These are phyloP conservation scores for Xylaria curta DNA, from an alignment of 495 filamentous ascomycete species.

Conservation along the genomic window DNA sequence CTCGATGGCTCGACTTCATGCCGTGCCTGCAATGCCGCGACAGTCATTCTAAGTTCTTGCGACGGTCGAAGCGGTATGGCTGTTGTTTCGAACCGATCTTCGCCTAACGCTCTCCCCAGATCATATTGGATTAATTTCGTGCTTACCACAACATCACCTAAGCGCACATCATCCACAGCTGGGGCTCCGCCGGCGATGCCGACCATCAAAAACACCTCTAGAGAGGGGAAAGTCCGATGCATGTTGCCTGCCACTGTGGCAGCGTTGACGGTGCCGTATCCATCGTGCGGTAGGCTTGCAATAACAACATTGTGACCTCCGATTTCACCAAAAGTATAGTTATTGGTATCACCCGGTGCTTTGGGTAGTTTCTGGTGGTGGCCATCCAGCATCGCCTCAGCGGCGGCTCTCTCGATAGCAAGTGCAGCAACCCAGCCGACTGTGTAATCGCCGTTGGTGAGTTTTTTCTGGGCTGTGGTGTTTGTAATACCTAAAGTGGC, in stretches of 20 bases:
- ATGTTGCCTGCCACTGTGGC: conserved; percentile 46
- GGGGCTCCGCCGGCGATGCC: conserved; percentile 53
- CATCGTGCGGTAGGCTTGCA: conserved; percentile 47
- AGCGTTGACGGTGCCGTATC: conserved; percentile 42
- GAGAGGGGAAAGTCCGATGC: conserved; percentile 40
- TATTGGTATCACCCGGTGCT: conserved; percentile 35
- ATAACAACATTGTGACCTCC: conserved; percentile 52
- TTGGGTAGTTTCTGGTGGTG: conserved; percentile 17
- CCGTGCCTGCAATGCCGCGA: not conserved
- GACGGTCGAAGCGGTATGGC: conserved; percentile 33
- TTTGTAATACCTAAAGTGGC: no score
- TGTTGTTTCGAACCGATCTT: conserved; percentile 41
- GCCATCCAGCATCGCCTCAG: conserved; percentile 55
- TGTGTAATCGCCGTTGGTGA: conserved; percentile 44
- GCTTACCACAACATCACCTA: conserved; percentile 56
- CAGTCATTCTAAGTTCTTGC: not conserved
- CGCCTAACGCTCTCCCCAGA: conserved; percentile 44
- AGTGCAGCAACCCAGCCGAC: conserved; percentile 58
- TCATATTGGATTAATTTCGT: conserved; percentile 51
- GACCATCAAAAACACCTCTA: conserved; percentile 52
- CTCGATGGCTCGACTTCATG: not conserved
- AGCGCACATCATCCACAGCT: conserved; percentile 42
- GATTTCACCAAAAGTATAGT: conserved; percentile 47
- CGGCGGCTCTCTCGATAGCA: conserved; percentile 51
- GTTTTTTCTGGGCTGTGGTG: not conserved